Evolutionary conservation across 1,139 yeast genomes (phyloP).

Genomic region (Magnusiomyces fungicola): DNA sequence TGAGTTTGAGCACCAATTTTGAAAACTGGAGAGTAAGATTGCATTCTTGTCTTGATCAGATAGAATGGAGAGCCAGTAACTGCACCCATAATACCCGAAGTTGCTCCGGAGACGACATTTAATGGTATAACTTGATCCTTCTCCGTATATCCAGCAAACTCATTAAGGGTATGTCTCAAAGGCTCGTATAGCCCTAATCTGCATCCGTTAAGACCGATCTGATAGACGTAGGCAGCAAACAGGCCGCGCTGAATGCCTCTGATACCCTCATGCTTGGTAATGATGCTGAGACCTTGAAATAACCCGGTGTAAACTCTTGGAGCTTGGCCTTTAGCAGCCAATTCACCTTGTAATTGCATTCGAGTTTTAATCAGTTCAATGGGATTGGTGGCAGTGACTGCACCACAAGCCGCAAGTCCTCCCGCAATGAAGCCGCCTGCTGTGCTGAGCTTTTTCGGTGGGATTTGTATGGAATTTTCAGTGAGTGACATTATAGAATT

Average conservation of each 20-base stretch:
- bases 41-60: constrained; percentile 92
- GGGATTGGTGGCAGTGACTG: constrained; percentile 95
- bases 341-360: constrained; percentile 95
- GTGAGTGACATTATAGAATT: too few species aligned
- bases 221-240: constrained; percentile 57
- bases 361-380: constrained; percentile 89
- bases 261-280: constrained; percentile 74
- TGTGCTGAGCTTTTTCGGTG: neutral
- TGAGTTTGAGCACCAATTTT: constrained; percentile 89
- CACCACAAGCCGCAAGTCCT: constrained; percentile 94
- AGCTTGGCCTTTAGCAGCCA: constrained; percentile 47
- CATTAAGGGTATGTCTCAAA: constrained; percentile 53
- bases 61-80: constrained; percentile 85
- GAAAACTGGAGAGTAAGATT: constrained; percentile 63
- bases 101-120: constrained; percentile 75
- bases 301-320: constrained; percentile 70
- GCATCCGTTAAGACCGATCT: constrained; percentile 86
- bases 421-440: constrained; percentile 56
- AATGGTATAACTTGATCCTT: constrained; percentile 43
- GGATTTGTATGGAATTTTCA: too few species aligned
- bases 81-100: constrained; percentile 88
- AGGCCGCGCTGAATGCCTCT: constrained; percentile 86
- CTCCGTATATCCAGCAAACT: constrained; percentile 45
- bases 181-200: constrained; percentile 94
- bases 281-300: constrained; percentile 71